phyloP scores from a whole-genome alignment of 2,329 filamentous ascomycete species.

The Gremmenia infestans region DNA sequence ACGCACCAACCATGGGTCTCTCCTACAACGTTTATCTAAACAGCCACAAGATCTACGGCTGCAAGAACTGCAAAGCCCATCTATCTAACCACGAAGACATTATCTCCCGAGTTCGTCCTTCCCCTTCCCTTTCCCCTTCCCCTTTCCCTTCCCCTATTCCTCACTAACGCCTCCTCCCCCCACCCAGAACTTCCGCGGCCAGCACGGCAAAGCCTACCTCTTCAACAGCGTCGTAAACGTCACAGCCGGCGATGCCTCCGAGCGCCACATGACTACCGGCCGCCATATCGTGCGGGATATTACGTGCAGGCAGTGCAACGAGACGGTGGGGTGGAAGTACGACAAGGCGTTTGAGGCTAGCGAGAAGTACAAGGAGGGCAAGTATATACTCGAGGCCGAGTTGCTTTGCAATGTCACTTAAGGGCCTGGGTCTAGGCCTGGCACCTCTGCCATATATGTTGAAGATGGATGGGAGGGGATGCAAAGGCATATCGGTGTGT shows the following conservation, averaged over 20 bases:
- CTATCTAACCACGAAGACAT: conserved; percentile 94
- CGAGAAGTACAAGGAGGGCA: conserved; percentile 99
- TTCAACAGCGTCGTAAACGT: conserved; percentile 95
- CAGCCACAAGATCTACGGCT: conserved; percentile 83
- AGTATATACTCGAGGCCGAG: conserved; percentile 93
- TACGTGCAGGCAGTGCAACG: conserved; percentile 81
- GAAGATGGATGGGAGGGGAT: neutral
- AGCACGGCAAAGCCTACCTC: conserved; percentile 96
- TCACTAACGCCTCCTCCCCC: neutral
- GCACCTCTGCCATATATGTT: neutral
- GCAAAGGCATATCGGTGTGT: no score
- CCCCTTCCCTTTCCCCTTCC: conserved; percentile 8
- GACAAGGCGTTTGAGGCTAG: conserved; percentile 89
- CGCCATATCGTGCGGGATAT: conserved; percentile 94
- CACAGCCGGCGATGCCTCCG: conserved; percentile 73
- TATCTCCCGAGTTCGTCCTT: conserved; percentile 71
- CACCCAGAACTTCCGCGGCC: conserved; percentile 90
- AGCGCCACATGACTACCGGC: conserved; percentile 97
- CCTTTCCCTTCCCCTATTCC: conserved; percentile 1
- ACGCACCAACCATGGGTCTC: conserved; percentile 64
- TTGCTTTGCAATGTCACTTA: conserved; percentile 72
- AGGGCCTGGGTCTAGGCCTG: neutral
- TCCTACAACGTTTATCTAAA: conserved; percentile 88
- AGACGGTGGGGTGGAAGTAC: conserved; percentile 97
- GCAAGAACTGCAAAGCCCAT: conserved; percentile 93